Evolutionary conservation across 345 rosid species (phyloP), one percentile per base, ranked within the genome.

Genomic region (Draba incana): DNA sequence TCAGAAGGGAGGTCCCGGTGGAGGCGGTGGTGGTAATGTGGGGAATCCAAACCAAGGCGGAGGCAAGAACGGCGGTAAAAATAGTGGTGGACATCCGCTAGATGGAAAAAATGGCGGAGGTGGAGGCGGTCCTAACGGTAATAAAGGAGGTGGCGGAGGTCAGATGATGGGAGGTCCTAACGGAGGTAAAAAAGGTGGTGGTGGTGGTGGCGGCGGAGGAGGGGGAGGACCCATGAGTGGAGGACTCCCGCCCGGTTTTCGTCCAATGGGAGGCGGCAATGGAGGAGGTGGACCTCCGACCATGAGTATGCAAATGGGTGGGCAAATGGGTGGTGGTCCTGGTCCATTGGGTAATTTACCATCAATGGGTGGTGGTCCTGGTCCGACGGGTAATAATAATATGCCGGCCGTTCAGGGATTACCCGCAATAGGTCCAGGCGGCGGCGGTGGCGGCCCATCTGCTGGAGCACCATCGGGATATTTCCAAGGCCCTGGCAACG

Each of bases 401-500:
- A 53, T 83, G 55, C 83, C 84, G 4, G 92, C 98, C 1, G 97
- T 86, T 30, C 96, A 85, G 69, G 98, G 98, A 14, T 80, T 88
- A 10, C 97, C 98, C 0, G 92, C 96, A 2, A 24, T 81, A 28
- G 84, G 86, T 12, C 75, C 81, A 75, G 47, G 53, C 2, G 76
- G 77, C 2, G 84, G 82, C 0, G 83, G 73, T 0, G 84, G 77
- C 0, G 84, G 81, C 1, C 66, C 71, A 33, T 31, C 71, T 0
- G 84, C 69, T 0, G 86, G 80, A 0, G 79, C 74, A 2, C 81
- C 81, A 4, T 78, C 74, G 5, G 86, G 88, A 1, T 89, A 89
- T 76, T 86, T 86, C 43, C 90, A 84, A 25, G 92, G 89, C 28
- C 81, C 86, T 1, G 84, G 86, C 16, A 82, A 72, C 28, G 75